phyloP scores from a whole-genome alignment of 2,329 filamentous ascomycete species.

The Colletotrichum sp. region DNA sequence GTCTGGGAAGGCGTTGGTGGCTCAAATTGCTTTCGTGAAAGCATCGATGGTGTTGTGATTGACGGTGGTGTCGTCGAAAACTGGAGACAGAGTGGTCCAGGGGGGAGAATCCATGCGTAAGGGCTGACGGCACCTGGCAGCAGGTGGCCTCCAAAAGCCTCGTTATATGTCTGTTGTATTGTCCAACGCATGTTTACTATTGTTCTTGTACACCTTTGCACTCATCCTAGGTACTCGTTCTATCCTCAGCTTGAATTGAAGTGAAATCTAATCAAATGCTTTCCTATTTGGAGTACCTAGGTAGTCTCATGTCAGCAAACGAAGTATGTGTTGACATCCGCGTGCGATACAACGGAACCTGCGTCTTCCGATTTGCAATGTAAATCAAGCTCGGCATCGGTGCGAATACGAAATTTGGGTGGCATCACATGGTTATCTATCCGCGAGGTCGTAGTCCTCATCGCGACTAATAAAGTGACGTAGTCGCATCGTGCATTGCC shows the following conservation, averaged over 20 bases:
- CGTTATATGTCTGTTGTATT: neutral
- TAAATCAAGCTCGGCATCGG: neutral
- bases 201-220: neutral
- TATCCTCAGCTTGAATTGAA: rapidly evolving
- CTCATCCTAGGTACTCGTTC: neutral
- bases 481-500: neutral
- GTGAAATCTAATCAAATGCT: neutral
- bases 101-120: rapidly evolving
- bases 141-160: neutral
- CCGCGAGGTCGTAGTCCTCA: neutral
- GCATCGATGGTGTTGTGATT: neutral
- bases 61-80: neutral
- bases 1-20: neutral
- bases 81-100: neutral
- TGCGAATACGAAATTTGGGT: neutral
- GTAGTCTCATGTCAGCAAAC: neutral
- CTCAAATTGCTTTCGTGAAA: neutral
- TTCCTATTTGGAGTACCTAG: neutral
- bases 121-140: rapidly evolving
- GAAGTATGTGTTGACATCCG: neutral
- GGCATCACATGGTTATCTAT: neutral
- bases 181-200: neutral
- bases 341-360: neutral
- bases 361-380: neutral
- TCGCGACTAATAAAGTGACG: neutral